Evolutionary conservation across 352 stramenopile genomes (phyloP), one percentile per base, ranked within the genome.

Genomic region (Pythium monospermum): DNA sequence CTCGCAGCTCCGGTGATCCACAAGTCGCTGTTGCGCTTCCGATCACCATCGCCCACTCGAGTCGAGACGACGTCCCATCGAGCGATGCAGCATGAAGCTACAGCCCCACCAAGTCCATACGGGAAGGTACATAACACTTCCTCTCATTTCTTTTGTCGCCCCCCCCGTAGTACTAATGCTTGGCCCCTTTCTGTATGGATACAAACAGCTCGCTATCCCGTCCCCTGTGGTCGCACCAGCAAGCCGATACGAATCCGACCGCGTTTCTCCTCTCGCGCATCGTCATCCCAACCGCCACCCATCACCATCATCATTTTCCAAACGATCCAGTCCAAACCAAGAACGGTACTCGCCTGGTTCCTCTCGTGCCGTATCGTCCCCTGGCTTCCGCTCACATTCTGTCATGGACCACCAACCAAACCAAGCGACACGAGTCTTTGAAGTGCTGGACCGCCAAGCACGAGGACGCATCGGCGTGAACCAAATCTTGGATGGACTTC

Each of bases 401-500:
- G 23, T 25, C 22, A 33, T 36, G 15, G 38, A 16, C 39, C 43
- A 49, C 1, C 40, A 75, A 35, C 47, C 64, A n/a, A 82, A 57
- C 25, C 82, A 77, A 28, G 54, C 61, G 5, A 57, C 66, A 2
- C 62, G 56, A 28, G 75, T 88, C 1, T 88, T 88, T 48, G 44
- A 55, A 13, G 64, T 85, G 0, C 41, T 88, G 12, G 77, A 88
- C 50, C 61, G 73, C 22, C 49, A 76, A 21, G 59, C 73, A 36
- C 57, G 57, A 27, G 57, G 61, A 18, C 66, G 69, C 0, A 76
- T 88, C 16, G 73, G 69, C 0, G 71, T 85, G 7, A 61, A 64
- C 19, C 73, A 88, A 52, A 74, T 85, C 39, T 41, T 85, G 1
- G 61, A 85, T 12, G 75, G 77, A 8, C 58, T 88, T 31, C 59